Evolutionary conservation across 2,329 filamentous ascomycete species (phyloP).

Genomic region (Eurotiales sp.): DNA sequence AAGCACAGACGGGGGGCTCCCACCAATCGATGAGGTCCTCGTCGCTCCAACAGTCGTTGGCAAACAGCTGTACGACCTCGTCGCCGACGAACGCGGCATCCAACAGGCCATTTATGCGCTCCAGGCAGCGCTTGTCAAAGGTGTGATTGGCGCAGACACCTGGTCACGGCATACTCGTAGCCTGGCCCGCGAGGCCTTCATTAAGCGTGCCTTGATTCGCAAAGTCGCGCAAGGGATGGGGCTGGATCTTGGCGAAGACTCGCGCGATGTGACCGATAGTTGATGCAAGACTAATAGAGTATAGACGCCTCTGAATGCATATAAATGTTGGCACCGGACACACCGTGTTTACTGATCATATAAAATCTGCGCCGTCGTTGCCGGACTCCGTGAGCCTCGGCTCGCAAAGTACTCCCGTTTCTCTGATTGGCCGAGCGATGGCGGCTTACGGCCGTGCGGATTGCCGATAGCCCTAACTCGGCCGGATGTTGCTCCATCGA

Average conservation of each 20-base stretch:
- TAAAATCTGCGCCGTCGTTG: no score
- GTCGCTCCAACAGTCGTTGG: slow-evolving; percentile 92
- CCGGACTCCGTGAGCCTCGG: no score
- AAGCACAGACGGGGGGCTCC: slow-evolving; percentile 49
- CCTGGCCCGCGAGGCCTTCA: slow-evolving; percentile 46
- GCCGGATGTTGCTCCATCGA: neutral
- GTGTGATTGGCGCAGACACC: slow-evolving; percentile 43
- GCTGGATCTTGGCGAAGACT: slow-evolving; percentile 24
- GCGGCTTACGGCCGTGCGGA: neutral
- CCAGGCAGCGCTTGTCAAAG: slow-evolving; percentile 43
- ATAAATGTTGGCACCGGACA: no score
- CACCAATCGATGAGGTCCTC: slow-evolving; percentile 82
- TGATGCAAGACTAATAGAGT: no score
- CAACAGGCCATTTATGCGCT: slow-evolving; percentile 76
- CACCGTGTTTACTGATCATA: no score
- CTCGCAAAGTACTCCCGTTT: neutral
- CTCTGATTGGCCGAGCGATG: neutral
- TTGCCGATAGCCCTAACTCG: neutral
- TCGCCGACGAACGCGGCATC: slow-evolving; percentile 82
- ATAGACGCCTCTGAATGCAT: no score
- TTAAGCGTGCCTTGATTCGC: slow-evolving; percentile 43
- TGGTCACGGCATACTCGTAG: slow-evolving; percentile 47
- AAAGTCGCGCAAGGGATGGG: slow-evolving; percentile 47
- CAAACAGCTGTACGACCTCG: slow-evolving; percentile 84
- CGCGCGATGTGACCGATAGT: neutral